Conservation (phyloP, 2,329 filamentous ascomycete species). For the Talaromyces sp. region DNA sequence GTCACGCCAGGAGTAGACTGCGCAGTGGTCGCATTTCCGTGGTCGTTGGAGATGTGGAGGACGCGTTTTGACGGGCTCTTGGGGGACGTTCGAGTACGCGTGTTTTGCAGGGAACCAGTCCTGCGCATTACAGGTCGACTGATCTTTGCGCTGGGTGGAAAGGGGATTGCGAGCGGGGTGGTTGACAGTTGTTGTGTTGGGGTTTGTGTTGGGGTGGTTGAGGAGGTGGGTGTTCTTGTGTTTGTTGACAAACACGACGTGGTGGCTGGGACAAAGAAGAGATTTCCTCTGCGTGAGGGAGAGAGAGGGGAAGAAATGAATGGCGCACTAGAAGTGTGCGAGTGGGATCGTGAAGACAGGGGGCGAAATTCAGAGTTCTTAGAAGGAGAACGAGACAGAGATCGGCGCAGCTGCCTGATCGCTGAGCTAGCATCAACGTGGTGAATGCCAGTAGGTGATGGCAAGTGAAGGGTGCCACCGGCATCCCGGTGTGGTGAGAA, state of each 20-base stretch:
- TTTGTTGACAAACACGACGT: conserved; percentile 21
- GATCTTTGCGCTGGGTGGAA: conserved; percentile 61
- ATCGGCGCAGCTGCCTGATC: conserved; percentile 77
- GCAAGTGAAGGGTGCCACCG: conserved; percentile 76
- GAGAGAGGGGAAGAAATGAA: conserved; percentile 11
- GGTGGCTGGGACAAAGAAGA: conserved; percentile 43
- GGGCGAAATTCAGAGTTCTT: conserved; percentile 67
- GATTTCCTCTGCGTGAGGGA: conserved; percentile 33
- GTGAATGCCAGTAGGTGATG: conserved; percentile 77
- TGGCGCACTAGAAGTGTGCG: conserved; percentile 39
- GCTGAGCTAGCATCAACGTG: conserved; percentile 77
- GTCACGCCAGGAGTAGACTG: conserved; percentile 34
- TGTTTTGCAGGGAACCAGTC: conserved; percentile 19
- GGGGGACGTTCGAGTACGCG: conserved; percentile 62
- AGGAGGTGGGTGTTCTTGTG: not conserved
- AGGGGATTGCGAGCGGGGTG: conserved; percentile 51
- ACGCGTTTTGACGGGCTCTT: conserved; percentile 77
- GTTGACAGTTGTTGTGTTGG: conserved; percentile 1
- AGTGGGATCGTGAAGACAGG: conserved; percentile 43
- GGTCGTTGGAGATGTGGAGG: conserved; percentile 63
- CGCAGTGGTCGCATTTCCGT: conserved; percentile 59
- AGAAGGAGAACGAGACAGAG: conserved; percentile 87
- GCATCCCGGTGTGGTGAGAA: conserved; percentile 45
- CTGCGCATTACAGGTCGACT: conserved; percentile 39
- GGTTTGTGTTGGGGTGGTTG: not conserved